These are phyloP conservation scores for Ailanthus altissimus DNA, from an alignment of 345 rosid genomes.

Conservation along the genomic window DNA sequence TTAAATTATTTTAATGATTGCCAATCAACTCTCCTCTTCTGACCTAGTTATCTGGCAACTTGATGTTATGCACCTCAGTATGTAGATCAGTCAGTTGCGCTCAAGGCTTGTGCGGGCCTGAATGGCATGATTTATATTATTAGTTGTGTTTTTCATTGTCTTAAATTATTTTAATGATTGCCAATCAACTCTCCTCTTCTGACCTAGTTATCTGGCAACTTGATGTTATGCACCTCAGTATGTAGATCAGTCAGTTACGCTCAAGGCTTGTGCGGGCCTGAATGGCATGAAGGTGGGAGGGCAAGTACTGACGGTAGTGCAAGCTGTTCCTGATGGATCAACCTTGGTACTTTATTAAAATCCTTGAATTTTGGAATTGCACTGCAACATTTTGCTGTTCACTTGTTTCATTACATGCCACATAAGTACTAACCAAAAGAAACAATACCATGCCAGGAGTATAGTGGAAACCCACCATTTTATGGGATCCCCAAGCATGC, in stretches of 20 bases:
- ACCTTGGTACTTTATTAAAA: conserved; percentile 47
- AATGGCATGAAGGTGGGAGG: conserved; percentile 96
- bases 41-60: background rate
- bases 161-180: conserved; percentile 1
- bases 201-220: conserved; percentile 12
- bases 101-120: conserved; percentile 83
- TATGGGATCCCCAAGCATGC: conserved; percentile 70
- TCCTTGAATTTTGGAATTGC: background rate
- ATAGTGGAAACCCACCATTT: conserved; percentile 42
- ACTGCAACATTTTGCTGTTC: background rate
- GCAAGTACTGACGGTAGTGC: conserved; percentile 75
- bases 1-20: background rate
- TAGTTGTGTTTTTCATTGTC: no score
- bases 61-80: conserved; percentile 45
- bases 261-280: conserved; percentile 83
- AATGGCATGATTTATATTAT: conserved; percentile 59
- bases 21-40: conserved; percentile 8
- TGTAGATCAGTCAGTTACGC: conserved; percentile 64
- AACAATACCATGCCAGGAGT: conserved; percentile 42
- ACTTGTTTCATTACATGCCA: background rate
- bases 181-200: conserved; percentile 8
- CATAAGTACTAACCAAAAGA: conserved; percentile 32
- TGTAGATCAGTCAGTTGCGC: conserved; percentile 64
- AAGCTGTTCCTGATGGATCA: conserved; percentile 50
- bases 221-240: conserved; percentile 48